Evolutionary conservation across 1,284 basidiomycete genomes (phyloP), one percentile per base, ranked within the genome.

Genomic region (Cystobasidiaceae sp.): DNA sequence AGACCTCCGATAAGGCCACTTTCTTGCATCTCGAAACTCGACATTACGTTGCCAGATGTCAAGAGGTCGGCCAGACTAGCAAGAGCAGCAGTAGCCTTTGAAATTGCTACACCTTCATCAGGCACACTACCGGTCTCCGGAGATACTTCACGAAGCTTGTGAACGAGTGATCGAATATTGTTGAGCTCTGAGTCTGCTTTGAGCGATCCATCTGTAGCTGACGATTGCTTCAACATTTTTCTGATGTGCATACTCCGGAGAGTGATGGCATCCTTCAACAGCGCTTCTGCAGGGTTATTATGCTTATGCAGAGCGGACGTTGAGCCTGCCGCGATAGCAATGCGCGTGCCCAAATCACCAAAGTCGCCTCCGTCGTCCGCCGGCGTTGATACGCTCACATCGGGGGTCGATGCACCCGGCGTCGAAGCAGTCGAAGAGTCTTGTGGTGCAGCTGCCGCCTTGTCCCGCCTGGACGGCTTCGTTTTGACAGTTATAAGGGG

Each of bases 11-110:
- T 87, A 0, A 97, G 82, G 2, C 93, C 94, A 73, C 91, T 94
- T 73, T 96, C 89, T 60, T 97, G 79, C 43, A 98, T 78, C 79
- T 99, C 96, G 71, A 97, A 98, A 77, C 93, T 96, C 0, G 93
- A 97, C 11, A 97, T 85, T 9, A 91, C 88, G 39, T 79, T 77
- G 48, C 73, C 81, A n/a, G 86, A 86, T 0, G 86, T 80, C 75
- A 99, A 94, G 46, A 93, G 81, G 15, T 82, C 81, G 0, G 89
- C 88, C 21, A 97, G 80, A 56, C 75, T 70, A 6, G 85, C 83
- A 41, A 93, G 81, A 25, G 81, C 81, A 17, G 82, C 80, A 54
- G 89, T 85, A 5, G 86, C 82, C 50, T 81, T 68, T 11, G 49
- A 17, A 34, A 70, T 67, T 15, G 67, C 49, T 5, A 34, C 57